Evolutionary conservation across 768 basidiomycete species (phyloP), one percentile per base, ranked within the genome.

Genomic region (Amyloporia xantha): DNA sequence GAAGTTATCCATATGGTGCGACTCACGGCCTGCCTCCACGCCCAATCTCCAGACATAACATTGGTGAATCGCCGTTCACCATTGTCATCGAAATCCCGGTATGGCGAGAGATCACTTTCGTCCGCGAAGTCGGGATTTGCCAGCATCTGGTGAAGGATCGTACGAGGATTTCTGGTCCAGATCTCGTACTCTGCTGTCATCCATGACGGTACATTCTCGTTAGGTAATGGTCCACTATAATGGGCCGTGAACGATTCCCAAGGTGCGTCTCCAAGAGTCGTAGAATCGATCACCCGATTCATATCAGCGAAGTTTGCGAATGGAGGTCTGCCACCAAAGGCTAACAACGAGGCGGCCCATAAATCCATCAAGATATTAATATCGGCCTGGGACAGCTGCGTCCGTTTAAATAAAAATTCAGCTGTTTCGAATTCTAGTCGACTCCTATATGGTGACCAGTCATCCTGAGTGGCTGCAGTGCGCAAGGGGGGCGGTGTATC

Each of bases 211-310:
- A 41, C 26, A 1, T 54, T 44, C 0, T 51, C 52, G 2, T 52
- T 43, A 5, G 52, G 50, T 1, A 27, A 20, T 0, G 35, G 41
- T 1, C 62, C 63, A 0, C 45, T 44, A 26, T 69, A 71, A 4
- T 48, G 41, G 12, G 68, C 41, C 1, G 54, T 43, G 47, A 74
- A 68, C 2, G 53, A 58, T 3, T 62, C 17, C 72, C 73, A 76
- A 0, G 69, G 63, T 9, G 60, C 60, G 23, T 68, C 66, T 7
- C 71, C 70, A 19, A 63, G 42, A 5, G 41, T 45, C n/a, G 66
- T 72, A 0, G 48, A 44, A 41, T 75, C 68, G 21, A 76, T 73
- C 0, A 57, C 61, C 0, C 36, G 24, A 27, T 68, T 64, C 2
- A 73, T 23, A 19, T 72, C 64, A 4, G 54, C 33, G 45, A 66